phyloP scores from a whole-genome alignment of 352 stramenopile genomes.

The Globisporangium nunn region DNA sequence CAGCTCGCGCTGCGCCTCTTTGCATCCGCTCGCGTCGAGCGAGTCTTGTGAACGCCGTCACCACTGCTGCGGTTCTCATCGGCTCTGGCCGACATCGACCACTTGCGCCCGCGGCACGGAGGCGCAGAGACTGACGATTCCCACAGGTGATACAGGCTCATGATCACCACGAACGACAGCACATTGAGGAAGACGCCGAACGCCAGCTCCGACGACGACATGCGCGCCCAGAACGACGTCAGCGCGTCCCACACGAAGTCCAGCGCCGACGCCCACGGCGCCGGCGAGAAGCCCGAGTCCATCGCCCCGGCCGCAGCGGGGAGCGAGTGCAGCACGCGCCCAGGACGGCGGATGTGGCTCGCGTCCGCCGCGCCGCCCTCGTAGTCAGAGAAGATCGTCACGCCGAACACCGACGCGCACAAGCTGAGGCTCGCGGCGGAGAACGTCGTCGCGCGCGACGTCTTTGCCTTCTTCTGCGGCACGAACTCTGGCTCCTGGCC shows the following conservation, averaged over 20 bases:
- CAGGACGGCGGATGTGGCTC: conserved; percentile 40
- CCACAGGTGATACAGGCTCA: conserved; percentile 56
- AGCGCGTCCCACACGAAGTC: conserved; percentile 25
- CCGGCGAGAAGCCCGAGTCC: conserved; percentile 25
- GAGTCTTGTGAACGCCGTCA: not conserved
- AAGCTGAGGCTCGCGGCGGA: conserved; percentile 55
- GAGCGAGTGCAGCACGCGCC: conserved; percentile 58
- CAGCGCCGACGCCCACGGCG: conserved; percentile 22
- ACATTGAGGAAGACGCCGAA: conserved; percentile 68
- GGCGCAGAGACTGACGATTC: conserved; percentile 18
- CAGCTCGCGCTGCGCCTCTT: conserved; percentile 13
- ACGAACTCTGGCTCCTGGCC: conserved; percentile 16
- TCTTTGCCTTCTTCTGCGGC: conserved; percentile 28
- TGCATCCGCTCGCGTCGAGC: not conserved
- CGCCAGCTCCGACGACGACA: conserved; percentile 55
- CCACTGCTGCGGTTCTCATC: not conserved
- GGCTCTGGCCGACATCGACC: not conserved
- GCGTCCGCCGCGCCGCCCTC: conserved; percentile 26
- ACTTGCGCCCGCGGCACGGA: conserved; percentile 1
- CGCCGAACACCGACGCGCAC: conserved; percentile 71
- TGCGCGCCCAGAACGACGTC: conserved; percentile 34
- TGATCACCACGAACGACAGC: conserved; percentile 60
- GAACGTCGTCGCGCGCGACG: conserved; percentile 32
- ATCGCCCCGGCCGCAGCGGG: conserved; percentile 11
- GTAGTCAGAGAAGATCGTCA: conserved; percentile 60